These are phyloP conservation scores for Chaetomium fimeti DNA, from an alignment of 495 filamentous ascomycete species.

Conservation along the genomic window DNA sequence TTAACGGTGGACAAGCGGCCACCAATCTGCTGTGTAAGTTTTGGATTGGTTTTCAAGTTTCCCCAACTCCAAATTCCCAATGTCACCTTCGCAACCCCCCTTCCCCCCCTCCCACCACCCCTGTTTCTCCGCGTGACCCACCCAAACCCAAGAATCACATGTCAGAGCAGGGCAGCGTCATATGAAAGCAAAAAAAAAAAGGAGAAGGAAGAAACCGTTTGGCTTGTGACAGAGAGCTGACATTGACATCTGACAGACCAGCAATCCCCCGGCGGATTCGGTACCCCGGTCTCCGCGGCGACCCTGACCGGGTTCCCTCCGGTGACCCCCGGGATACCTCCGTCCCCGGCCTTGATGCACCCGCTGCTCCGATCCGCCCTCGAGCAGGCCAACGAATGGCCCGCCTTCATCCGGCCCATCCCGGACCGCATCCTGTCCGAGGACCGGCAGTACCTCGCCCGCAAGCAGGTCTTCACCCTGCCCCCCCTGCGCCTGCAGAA, in stretches of 20 bases:
- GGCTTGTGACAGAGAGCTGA: constrained; percentile 24
- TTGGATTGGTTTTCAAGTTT: neutral
- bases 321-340: constrained; percentile 7
- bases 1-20: constrained; percentile 9
- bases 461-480: constrained; percentile 72
- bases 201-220: neutral
- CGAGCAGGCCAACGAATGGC: constrained; percentile 42
- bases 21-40: constrained; percentile 11
- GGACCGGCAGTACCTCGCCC: constrained; percentile 70
- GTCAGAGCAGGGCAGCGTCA: constrained; percentile 13
- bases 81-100: neutral
- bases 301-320: constrained; percentile 14
- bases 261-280: constrained; percentile 16
- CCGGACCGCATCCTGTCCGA: constrained; percentile 65
- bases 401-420: constrained; percentile 71
- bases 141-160: constrained; percentile 30
- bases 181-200: neutral
- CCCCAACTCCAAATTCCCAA: neutral
- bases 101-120: neutral
- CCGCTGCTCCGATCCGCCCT: constrained; percentile 6
- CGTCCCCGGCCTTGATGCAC: constrained; percentile 1
- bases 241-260: constrained; percentile 36
- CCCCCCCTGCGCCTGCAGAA: constrained; percentile 66
- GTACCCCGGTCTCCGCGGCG: neutral
- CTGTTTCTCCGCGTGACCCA: constrained; percentile 4